Evolutionary conservation across 768 basidiomycete genomes (phyloP).

Genomic region (Rhodotorula paludigena): DNA sequence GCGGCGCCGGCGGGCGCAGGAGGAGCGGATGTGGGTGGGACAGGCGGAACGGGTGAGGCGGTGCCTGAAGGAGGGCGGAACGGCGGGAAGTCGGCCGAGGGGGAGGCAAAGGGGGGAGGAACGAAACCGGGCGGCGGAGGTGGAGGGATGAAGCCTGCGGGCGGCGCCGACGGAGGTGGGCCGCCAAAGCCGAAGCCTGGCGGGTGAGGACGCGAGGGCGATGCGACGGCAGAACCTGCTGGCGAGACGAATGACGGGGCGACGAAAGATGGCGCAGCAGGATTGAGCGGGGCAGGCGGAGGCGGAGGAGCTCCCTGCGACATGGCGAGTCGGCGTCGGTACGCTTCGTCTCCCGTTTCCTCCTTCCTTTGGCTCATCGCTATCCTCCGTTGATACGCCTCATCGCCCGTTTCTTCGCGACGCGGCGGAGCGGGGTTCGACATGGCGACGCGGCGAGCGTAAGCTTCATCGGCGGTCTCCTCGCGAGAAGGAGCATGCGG

Average conservation of each 20-base stretch:
- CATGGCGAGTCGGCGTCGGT: constrained; percentile 14
- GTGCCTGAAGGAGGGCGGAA: not conserved
- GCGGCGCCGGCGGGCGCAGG: not conserved
- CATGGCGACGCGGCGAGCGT: constrained; percentile 29
- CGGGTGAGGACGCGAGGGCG: not conserved
- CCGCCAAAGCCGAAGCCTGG: not conserved
- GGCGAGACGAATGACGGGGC: not conserved
- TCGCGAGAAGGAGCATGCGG: constrained; percentile 15
- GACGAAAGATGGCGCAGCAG: not conserved
- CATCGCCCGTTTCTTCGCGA: constrained; percentile 30
- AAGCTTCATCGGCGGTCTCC: constrained; percentile 36
- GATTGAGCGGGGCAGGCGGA: not conserved
- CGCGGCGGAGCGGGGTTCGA: not conserved
- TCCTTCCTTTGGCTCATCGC: not conserved
- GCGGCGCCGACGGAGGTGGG: not conserved
- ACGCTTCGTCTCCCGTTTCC: constrained; percentile 22
- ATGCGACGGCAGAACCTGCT: not conserved
- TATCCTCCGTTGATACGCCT: constrained; percentile 24
- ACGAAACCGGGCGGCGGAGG: constrained; percentile 24
- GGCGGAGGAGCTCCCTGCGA: constrained; percentile 6
- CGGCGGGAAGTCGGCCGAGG: not conserved
- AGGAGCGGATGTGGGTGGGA: not conserved
- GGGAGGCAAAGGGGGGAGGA: not conserved
- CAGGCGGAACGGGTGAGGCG: not conserved
- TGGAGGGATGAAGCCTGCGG: constrained; percentile 1